Percentiles rank a stretch among this genome's conserved stretches.
Evolutionary conservation across 371 early-diverging fungal species (phyloP).

Genomic region (Smittium mucronatum): DNA sequence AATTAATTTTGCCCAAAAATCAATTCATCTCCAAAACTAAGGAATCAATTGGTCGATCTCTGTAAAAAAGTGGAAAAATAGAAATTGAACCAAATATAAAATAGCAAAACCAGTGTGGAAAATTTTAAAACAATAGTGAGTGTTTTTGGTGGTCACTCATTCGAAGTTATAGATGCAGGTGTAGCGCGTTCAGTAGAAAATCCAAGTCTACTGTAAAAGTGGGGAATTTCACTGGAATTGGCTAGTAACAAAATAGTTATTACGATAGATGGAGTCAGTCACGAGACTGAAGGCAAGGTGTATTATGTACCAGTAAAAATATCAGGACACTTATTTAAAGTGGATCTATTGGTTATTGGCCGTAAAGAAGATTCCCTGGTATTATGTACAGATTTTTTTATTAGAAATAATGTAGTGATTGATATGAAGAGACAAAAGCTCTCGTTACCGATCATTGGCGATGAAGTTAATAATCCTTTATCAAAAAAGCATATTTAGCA

Average conservation of each 20-base stretch:
- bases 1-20: neutral
- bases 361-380: neutral
- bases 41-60: neutral
- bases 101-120: neutral
- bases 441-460: neutral
- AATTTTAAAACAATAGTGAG: slow-evolving; percentile 7
- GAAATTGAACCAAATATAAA: neutral
- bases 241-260: neutral
- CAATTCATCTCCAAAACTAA: neutral
- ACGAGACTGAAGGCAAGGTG: neutral
- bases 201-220: neutral
- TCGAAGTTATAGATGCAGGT: neutral
- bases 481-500: neutral
- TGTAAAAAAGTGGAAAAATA: neutral
- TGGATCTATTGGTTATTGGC: neutral
- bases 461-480: neutral
- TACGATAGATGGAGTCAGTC: slow-evolving; percentile 4
- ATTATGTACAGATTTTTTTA: slow-evolving; percentile 1
- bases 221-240: neutral
- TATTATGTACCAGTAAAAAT: neutral
- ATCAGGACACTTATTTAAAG: neutral
- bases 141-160: neutral
- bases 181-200: neutral
- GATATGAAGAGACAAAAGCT: neutral
- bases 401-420: neutral